phyloP scores from a whole-genome alignment of 1,284 basidiomycete species.

The Exobasidium cylindrosporum region DNA sequence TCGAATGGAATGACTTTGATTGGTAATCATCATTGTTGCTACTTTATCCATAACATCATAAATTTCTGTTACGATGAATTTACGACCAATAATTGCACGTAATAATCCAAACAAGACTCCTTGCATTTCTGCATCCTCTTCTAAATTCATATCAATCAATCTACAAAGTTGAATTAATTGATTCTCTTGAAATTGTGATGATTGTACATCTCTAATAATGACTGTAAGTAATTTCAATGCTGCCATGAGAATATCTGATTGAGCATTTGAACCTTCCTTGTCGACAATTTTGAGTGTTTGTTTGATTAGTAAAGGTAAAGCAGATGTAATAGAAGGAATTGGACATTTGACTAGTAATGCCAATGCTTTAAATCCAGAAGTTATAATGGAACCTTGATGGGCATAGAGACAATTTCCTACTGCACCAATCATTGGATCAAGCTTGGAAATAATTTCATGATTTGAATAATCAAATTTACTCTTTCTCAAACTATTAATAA shows the following conservation, averaged over 20 bases:
- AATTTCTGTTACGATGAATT: constrained; percentile 90
- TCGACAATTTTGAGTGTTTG: constrained; percentile 84
- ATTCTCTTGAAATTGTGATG: constrained; percentile 78
- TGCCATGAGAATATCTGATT: constrained; percentile 83
- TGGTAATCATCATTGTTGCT: constrained; percentile 90
- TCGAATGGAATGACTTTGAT: constrained; percentile 83
- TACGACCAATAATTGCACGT: constrained; percentile 83
- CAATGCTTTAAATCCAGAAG: constrained; percentile 74
- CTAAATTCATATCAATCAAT: constrained; percentile 83
- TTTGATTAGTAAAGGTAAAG: constrained; percentile 76
- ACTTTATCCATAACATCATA: constrained; percentile 97
- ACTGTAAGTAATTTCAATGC: constrained; percentile 82
- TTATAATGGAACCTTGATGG: constrained; percentile 72
- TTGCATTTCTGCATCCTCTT: constrained; percentile 80
- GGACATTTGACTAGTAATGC: constrained; percentile 82
- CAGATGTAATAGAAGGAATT: constrained; percentile 71
- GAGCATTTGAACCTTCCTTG: constrained; percentile 68
- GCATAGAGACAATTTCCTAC: constrained; percentile 94
- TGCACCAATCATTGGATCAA: constrained; percentile 80
- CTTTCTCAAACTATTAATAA: constrained; percentile 80
- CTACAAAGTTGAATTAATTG: constrained; percentile 84
- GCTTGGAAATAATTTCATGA: constrained; percentile 67
- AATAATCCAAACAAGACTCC: constrained; percentile 82
- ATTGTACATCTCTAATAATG: constrained; percentile 73
- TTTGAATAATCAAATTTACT: constrained; percentile 83